Base-by-base conservation (phyloP, 164 flowering plant genomes). In the Magnolia officinalis region DNA sequence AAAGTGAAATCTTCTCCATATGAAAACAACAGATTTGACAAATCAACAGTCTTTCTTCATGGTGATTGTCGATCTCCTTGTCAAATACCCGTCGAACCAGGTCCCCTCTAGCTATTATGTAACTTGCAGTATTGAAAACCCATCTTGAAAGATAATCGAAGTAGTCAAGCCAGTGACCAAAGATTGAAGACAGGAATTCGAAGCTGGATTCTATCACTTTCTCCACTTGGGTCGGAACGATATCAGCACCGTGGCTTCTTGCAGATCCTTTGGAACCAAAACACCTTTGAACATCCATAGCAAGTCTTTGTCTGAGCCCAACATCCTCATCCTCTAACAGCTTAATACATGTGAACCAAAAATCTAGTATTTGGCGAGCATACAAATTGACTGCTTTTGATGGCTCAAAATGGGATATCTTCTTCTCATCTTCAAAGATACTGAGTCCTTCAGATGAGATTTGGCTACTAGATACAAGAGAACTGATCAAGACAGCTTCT, bases 11-110 rank as follows among this genome's bases (percentile, higher is more conserved):
- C 81, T 84, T 90, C 84, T 90, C 91, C 83, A 96, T 63, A 71
- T 92, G 91, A 65, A 73, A 88, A 78, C 98, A 96, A 80, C 98
- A 90, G 10, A 92, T 80, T 81, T 96, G 99, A 78, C 92, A 80
- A 72, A 94, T 82, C 73, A 94, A 63, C 72, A 96, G 81, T 81
- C 89, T 92, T 78, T 96, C 99, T 82, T 96, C 99, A 74, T 96
- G 98, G 81, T 90, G 94, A 79, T 96, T 96, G 72, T 96, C 99
- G 26, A 96, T 90, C 83, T 96, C 99, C 83, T 94, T 96, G 87
- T 96, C 99, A 81, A 96, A 96, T 67, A 96, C 92, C 75, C 86
- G 91, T 78, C 94, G 85, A 29, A 96, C 92, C 66, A 92, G 92
- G 83, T 96, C 92, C 21, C 94, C 95, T 80, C 73, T 70, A 8